Conservation (phyloP, 257 asterid species). For the Eucommia ulmoides region DNA sequence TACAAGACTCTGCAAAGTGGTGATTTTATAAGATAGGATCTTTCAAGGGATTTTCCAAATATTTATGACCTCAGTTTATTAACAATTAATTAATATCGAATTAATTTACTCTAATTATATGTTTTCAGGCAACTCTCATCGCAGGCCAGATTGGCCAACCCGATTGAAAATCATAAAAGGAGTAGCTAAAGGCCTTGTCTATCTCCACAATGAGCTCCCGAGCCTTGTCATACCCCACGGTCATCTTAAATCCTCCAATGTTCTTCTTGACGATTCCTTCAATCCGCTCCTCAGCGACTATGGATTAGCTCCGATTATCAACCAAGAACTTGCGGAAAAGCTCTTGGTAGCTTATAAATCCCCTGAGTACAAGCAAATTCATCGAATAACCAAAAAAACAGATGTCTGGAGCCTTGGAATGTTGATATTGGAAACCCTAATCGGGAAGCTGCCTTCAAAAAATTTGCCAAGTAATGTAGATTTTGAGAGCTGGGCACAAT, state of each 20-base stretch:
- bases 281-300: constrained; percentile 67
- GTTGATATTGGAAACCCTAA: constrained; percentile 55
- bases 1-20: too few species aligned
- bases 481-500: constrained; percentile 40
- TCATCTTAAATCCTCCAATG: constrained; percentile 85
- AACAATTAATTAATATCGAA: too few species aligned
- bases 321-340: constrained; percentile 60
- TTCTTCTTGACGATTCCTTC: constrained; percentile 37
- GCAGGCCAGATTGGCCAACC: constrained; percentile 61
- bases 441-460: constrained; percentile 57
- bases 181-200: constrained; percentile 49
- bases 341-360: constrained; percentile 76
- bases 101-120: constrained; percentile 1
- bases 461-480: constrained; percentile 44
- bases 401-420: constrained; percentile 87
- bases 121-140: constrained; percentile 32
- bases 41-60: too few species aligned
- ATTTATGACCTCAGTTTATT: too few species aligned
- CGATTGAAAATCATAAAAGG: constrained; percentile 68
- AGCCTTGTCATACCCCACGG: constrained; percentile 83
- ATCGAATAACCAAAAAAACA: constrained; percentile 65
- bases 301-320: constrained; percentile 68
- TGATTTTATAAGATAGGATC: too few species aligned
- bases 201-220: constrained; percentile 71
- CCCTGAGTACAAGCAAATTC: constrained; percentile 45